A percentile compares a stretch with the other conserved stretches of the same genome.
phyloP scores from a whole-genome alignment of 306 rosid species.

The Psophocarpus tetragonolobus region DNA sequence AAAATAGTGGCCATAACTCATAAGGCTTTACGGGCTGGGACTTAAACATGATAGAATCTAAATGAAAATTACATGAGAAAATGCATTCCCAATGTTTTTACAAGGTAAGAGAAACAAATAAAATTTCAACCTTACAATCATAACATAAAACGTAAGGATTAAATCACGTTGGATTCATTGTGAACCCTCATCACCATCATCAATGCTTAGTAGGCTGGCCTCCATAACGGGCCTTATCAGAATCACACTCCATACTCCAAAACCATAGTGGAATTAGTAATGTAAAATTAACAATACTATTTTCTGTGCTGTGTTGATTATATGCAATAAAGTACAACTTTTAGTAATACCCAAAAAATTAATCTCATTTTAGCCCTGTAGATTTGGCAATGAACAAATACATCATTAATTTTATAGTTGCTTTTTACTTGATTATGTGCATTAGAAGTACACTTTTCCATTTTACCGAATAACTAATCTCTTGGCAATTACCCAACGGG shows the following conservation, averaged over 20 bases:
- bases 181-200: neutral
- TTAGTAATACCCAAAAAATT: neutral
- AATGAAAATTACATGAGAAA: too few relatives aligned
- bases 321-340: neutral
- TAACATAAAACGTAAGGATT: too few relatives aligned
- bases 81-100: too few relatives aligned
- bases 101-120: too few relatives aligned
- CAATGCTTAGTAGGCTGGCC: neutral
- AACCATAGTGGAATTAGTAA: neutral
- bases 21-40: too few relatives aligned
- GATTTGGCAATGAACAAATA: neutral
- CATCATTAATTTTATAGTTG: neutral
- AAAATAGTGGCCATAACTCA: too few relatives aligned
- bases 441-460: neutral
- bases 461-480: neutral
- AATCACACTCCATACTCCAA: neutral
- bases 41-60: too few relatives aligned
- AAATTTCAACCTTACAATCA: too few relatives aligned
- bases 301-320: neutral
- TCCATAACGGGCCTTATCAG: neutral
- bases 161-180: neutral
- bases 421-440: neutral
- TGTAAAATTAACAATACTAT: neutral
- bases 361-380: neutral
- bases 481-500: neutral